phyloP scores from a whole-genome alignment of 2,329 filamentous ascomycete species.

The Aspergillus transmontanensis region DNA sequence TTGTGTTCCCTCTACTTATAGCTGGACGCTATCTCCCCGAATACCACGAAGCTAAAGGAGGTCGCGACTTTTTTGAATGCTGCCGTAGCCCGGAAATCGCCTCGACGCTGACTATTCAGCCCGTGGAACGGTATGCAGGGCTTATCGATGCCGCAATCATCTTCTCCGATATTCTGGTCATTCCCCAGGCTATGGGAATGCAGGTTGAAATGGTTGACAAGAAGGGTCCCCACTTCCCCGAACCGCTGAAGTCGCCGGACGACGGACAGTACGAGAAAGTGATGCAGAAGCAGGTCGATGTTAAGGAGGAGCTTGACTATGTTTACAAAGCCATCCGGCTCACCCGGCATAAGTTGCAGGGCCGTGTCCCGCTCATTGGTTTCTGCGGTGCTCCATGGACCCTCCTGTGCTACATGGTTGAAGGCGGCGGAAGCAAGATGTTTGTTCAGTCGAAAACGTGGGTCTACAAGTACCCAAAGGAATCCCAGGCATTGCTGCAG shows the following conservation, averaged over 20 bases:
- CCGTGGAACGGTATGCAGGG: conserved; percentile 85
- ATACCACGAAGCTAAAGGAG: conserved; percentile 93
- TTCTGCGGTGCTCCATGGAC: conserved; percentile 99
- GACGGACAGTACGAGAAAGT: conserved; percentile 82
- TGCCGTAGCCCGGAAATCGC: conserved; percentile 91
- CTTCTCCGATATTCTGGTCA: conserved; percentile 97
- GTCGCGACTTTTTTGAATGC: conserved; percentile 94
- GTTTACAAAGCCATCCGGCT: conserved; percentile 95
- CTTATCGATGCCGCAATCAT: conserved; percentile 97
- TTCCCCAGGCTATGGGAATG: conserved; percentile 98
- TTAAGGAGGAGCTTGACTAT: conserved; percentile 82
- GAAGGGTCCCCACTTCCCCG: conserved; percentile 92
- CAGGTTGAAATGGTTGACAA: conserved; percentile 97
- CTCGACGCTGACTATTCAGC: conserved; percentile 90
- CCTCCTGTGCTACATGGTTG: conserved; percentile 97
- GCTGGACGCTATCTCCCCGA: conserved; percentile 96
- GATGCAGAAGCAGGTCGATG: conserved; percentile 77
- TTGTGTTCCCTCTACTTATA: conserved; percentile 41
- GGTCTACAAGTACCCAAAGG: conserved; percentile 86
- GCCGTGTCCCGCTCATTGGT: conserved; percentile 88
- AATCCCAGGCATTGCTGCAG: conserved; percentile 77
- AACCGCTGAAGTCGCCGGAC: conserved; percentile 75
- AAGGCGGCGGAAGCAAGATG: conserved; percentile 93
- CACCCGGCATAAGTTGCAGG: conserved; percentile 83
- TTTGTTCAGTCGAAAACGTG: conserved; percentile 95